A percentile compares a stretch with the other conserved stretches of the same genome.
Evolutionary conservation across 1,139 yeast species (phyloP).

Genomic region (Saccharomyces hybrid): DNA sequence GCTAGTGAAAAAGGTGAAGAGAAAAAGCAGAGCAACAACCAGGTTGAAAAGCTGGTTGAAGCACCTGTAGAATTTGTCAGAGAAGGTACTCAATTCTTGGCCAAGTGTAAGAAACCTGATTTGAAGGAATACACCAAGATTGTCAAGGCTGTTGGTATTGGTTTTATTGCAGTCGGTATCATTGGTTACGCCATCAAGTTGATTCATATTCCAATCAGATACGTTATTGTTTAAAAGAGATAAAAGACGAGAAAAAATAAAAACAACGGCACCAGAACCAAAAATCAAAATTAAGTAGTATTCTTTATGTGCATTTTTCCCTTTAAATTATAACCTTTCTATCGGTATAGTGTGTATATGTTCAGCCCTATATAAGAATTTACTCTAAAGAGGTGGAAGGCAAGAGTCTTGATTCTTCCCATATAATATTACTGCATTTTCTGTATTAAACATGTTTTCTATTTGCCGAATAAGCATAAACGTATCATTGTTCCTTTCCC

Average conservation of each 20-base stretch:
- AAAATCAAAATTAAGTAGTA: not conserved
- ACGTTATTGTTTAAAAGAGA: slow-evolving; percentile 67
- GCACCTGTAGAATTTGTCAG: slow-evolving; percentile 85
- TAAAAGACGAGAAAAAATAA: slow-evolving; percentile 4
- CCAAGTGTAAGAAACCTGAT: slow-evolving; percentile 90
- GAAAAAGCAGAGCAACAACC: slow-evolving; percentile 14
- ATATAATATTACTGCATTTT: not conserved
- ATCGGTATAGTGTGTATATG: not conserved
- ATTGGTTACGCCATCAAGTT: slow-evolving; percentile 94
- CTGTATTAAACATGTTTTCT: not conserved
- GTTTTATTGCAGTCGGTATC: slow-evolving; percentile 95
- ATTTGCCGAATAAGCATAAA: not conserved
- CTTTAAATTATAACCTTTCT: not conserved
- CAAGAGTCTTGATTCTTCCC: not conserved
- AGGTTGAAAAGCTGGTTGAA: slow-evolving; percentile 72
- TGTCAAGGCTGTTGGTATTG: slow-evolving; percentile 92
- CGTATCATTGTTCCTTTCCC: not conserved
- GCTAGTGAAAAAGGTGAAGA: slow-evolving; percentile 15
- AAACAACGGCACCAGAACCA: not conserved
- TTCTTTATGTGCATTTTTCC: not conserved
- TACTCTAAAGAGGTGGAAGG: not conserved
- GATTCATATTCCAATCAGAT: slow-evolving; percentile 94
- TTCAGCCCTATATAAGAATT: not conserved
- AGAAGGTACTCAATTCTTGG: slow-evolving; percentile 81
- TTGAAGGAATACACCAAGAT: slow-evolving; percentile 80